Base-by-base conservation (phyloP, 352 stramenopile species). In the Phytophthora pisi region DNA sequence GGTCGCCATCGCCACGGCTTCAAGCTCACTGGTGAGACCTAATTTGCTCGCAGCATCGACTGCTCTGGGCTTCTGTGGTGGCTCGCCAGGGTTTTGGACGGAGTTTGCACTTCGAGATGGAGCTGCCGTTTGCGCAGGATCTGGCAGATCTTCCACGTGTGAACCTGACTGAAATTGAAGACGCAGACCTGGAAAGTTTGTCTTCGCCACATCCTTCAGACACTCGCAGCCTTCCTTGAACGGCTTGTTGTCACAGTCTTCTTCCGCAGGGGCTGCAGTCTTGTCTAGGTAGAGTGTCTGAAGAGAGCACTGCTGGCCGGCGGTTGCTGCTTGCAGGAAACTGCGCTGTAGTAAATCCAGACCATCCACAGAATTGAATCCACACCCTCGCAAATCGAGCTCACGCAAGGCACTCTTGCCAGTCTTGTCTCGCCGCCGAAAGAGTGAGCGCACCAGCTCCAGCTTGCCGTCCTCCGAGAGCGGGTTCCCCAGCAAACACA, bases 321-420 rank as follows among this genome's bases (percentile, higher is more conserved):
- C 67, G 34, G 67, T 70, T 51, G 61, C 67, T 31, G 67, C 67
- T 51, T 73, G 65, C 1, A 70, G 53, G 28, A 77, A 68, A 54
- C 65, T 69, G 18, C 65, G 60, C 42, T 74, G 70, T 38, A 77
- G 40, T 16, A 64, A 13, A 1, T 61, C 54, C n/a, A 69, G 28
- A 1, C 62, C 66, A 2, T 59, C 31, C 0, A 54, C 3, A 0
- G 72, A 77, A 3, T 65, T 68, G 23, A 90, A 62, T 2, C 52
- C 68, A 28, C 81, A 88, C 0, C 46, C 57, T 2, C 73, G 66
- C 24, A 90, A 34, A 4, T 84, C 57, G 1, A 90, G 65, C 9
- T 54, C 51, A 6, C 64, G 54, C 2, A 89, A 20, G 8, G 64
- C 57, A 13, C 31, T 70, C 51, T 61, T 61, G 7, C 66, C 64